Evolutionary conservation across 495 filamentous ascomycete genomes (phyloP), one percentile per base, ranked within the genome.

Genomic region (Acidomyces sp.): DNA sequence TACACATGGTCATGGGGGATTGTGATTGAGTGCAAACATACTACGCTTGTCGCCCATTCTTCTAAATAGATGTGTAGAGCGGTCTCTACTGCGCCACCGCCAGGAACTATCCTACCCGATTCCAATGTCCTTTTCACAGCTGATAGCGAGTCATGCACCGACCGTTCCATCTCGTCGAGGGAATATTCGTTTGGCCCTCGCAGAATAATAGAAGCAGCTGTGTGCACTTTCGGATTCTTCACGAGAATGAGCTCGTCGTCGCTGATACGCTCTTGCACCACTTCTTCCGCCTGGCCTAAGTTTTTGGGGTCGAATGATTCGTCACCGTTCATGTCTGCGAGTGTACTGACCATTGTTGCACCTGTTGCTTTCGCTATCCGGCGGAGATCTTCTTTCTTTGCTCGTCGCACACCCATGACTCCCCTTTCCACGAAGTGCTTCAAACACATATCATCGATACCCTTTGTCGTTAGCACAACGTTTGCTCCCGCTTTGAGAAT

Each of bases 91-190:
- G 90, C 92, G 50, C 87, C 90, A 51, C 87, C 90, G 36, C 90
- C 90, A 24, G 90, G 90, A 24, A 99, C 90, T 43, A 99, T 87
- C 62, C 82, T 86, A 38, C 90, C 90, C 60, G 84, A 93, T 68
- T 99, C 90, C 27, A 99, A 69, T 16, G 92, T 95, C 31, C 90
- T 76, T 77, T 97, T 97, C 43, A 97, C 82, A 39, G 88, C 92
- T 45, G 84, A 94, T 13, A 97, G 71, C 34, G 88, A 92, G 64
- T 97, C 90, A 64, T 97, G 90, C 26, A 97, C 75, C 4, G 90
- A 96, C 44, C 90, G 78, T 69, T 99, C 90, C 90, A 99, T 99
- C 68, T 99, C 90, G 57, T 99, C 90, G 33, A 99, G 77, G 46
- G 81, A 80, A 70, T 80, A 96, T 64, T 99, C 90, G 64, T 99